Conservation (phyloP, 768 basidiomycete species). For the Pseudohyphozyma bogoriensis region DNA sequence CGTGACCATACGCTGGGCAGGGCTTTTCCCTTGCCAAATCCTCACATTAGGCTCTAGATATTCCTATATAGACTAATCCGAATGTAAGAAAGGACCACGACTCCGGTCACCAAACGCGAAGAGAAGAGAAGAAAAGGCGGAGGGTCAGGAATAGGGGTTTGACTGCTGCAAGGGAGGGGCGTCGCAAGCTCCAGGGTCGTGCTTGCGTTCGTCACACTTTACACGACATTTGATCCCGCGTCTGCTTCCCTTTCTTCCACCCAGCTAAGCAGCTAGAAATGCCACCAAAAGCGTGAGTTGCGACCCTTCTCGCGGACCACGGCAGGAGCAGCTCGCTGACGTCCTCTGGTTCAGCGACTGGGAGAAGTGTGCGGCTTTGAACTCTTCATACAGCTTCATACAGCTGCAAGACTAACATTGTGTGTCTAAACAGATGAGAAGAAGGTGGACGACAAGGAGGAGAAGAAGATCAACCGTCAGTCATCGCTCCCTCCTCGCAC, state of each 20-base stretch:
- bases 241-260: background rate
- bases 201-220: too few relatives aligned
- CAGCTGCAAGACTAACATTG: constrained; percentile 1
- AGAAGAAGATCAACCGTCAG: constrained; percentile 67
- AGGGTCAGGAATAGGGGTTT: too few relatives aligned
- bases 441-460: constrained; percentile 72
- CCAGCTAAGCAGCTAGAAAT: constrained; percentile 41
- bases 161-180: too few relatives aligned
- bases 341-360: constrained; percentile 57
- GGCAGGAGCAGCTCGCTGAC: constrained; percentile 4
- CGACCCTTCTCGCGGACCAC: background rate
- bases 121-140: too few relatives aligned
- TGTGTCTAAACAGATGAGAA: constrained; percentile 55
- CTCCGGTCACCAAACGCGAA: too few relatives aligned
- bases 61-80: too few relatives aligned
- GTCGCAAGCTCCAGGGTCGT: too few relatives aligned
- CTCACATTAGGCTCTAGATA: too few relatives aligned
- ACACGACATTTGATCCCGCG: too few relatives aligned
- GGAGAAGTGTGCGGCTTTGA: constrained; percentile 73
- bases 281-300: constrained; percentile 85
- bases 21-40: too few relatives aligned
- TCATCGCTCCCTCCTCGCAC: background rate
- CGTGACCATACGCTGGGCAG: too few relatives aligned
- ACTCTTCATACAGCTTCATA: background rate
- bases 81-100: too few relatives aligned